phyloP scores from a whole-genome alignment of 164 flowering plant genomes.

The Platanus orientalis region DNA sequence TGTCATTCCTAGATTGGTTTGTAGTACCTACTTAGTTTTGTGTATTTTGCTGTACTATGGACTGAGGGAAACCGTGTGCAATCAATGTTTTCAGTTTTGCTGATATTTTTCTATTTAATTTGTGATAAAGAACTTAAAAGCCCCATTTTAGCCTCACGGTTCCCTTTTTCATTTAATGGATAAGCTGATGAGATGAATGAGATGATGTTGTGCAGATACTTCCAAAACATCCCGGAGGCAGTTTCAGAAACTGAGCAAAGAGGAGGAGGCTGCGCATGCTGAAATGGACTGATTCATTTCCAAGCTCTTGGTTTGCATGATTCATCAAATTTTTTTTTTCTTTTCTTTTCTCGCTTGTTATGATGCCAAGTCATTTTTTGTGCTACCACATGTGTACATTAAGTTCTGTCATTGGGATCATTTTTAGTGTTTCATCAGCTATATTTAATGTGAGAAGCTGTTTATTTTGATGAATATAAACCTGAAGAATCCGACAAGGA shows the following conservation, averaged over 20 bases:
- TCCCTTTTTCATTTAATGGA: too few species aligned
- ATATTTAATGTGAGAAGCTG: neutral
- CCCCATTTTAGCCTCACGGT: too few species aligned
- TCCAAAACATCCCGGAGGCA: constrained; percentile 78
- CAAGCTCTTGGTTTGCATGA: constrained; percentile 6
- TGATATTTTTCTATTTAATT: too few species aligned
- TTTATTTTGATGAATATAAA: neutral
- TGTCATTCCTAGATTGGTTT: too few species aligned
- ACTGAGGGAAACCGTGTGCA: too few species aligned
- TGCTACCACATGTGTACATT: constrained; percentile 5
- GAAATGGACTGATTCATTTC: constrained; percentile 16
- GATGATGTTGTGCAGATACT: constrained; percentile 51
- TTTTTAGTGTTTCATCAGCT: neutral
- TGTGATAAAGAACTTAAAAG: too few species aligned
- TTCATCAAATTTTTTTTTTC: constrained; percentile 1
- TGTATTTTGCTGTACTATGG: too few species aligned
- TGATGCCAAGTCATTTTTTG: constrained; percentile 11
- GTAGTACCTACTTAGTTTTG: too few species aligned
- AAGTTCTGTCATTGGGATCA: neutral
- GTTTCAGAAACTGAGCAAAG: constrained; percentile 62
- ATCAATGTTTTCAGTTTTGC: too few species aligned
- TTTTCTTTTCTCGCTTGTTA: neutral
- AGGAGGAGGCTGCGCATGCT: constrained; percentile 87
- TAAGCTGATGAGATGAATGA: too few species aligned
- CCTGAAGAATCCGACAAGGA: too few species aligned